Conservation (phyloP, 2,329 filamentous ascomycete genomes). For the Geosmithia putterillii region DNA sequence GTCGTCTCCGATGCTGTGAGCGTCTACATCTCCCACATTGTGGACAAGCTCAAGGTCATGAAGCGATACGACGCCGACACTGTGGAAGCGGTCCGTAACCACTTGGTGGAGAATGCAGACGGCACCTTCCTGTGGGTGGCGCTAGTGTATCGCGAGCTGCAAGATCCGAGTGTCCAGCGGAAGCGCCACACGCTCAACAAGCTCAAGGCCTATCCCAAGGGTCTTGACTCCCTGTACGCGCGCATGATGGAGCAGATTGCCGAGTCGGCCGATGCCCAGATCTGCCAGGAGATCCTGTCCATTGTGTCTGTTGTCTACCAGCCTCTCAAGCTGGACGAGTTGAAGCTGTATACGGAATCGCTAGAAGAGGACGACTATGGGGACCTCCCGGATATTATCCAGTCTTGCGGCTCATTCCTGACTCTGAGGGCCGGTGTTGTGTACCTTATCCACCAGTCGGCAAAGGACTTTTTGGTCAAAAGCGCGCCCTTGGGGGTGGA, state of each 20-base stretch:
- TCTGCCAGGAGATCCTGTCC: constrained; percentile 19
- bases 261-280: constrained; percentile 10
- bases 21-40: constrained; percentile 19
- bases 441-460: constrained; percentile 26
- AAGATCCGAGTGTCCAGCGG: neutral
- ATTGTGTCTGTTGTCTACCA: constrained; percentile 13
- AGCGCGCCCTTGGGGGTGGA: neutral
- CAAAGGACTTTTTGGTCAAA: constrained; percentile 17
- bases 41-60: constrained; percentile 9
- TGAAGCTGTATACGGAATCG: constrained; percentile 9
- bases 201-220: constrained; percentile 13
- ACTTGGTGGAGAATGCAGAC: constrained; percentile 16
- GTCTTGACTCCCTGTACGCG: constrained; percentile 19
- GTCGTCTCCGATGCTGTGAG: constrained; percentile 18
- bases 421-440: constrained; percentile 14
- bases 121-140: constrained; percentile 13
- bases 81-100: neutral
- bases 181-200: constrained; percentile 5
- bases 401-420: constrained; percentile 23
- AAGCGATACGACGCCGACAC: constrained; percentile 1
- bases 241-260: constrained; percentile 20
- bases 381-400: constrained; percentile 12
- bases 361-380: constrained; percentile 4
- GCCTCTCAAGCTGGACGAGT: constrained; percentile 19
- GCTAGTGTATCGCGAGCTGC: constrained; percentile 6